Evolutionary conservation across 805 yeast genomes (phyloP).

Genomic region (Ogataea nakhonphanomensis): DNA sequence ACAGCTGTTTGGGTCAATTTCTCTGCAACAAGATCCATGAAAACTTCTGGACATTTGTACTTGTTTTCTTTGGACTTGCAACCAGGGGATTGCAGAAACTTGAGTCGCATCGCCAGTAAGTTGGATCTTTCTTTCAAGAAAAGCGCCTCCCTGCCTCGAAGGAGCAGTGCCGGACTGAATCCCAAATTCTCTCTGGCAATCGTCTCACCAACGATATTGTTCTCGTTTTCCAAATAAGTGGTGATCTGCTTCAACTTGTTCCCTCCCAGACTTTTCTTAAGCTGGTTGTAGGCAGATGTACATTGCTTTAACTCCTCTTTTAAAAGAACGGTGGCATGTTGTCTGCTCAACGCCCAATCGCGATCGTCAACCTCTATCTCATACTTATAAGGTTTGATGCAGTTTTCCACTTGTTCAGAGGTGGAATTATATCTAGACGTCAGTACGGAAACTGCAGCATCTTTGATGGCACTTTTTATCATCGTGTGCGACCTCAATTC

Average conservation of each 20-base stretch:
- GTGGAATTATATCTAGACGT: slow-evolving; percentile 80
- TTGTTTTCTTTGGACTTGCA: slow-evolving; percentile 79
- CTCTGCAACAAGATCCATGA: slow-evolving; percentile 86
- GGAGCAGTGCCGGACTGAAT: slow-evolving; percentile 70
- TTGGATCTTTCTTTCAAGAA: slow-evolving; percentile 73
- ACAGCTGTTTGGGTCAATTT: slow-evolving; percentile 93
- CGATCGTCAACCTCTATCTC: slow-evolving; percentile 95
- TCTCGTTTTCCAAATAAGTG: slow-evolving; percentile 57
- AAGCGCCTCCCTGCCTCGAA: slow-evolving; percentile 78
- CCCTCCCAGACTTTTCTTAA: slow-evolving; percentile 76
- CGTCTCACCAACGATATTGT: slow-evolving; percentile 33
- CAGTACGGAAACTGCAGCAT: slow-evolving; percentile 79
- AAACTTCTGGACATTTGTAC: slow-evolving; percentile 91
- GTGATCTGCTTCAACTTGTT: slow-evolving; percentile 81
- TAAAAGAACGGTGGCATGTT: slow-evolving; percentile 67
- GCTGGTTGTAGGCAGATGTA: slow-evolving; percentile 51
- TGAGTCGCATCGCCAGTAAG: slow-evolving; percentile 69
- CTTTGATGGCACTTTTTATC: slow-evolving; percentile 75
- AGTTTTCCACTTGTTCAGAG: slow-evolving; percentile 97
- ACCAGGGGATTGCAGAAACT: slow-evolving; percentile 66
- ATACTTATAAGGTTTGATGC: slow-evolving; percentile 96
- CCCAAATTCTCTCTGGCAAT: slow-evolving; percentile 73
- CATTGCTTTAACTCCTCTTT: slow-evolving; percentile 88
- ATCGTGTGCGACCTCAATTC: slow-evolving; percentile 82
- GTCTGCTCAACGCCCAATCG: slow-evolving; percentile 84